phyloP scores from a whole-genome alignment of 164 flowering plant genomes.

The Piper betle region DNA sequence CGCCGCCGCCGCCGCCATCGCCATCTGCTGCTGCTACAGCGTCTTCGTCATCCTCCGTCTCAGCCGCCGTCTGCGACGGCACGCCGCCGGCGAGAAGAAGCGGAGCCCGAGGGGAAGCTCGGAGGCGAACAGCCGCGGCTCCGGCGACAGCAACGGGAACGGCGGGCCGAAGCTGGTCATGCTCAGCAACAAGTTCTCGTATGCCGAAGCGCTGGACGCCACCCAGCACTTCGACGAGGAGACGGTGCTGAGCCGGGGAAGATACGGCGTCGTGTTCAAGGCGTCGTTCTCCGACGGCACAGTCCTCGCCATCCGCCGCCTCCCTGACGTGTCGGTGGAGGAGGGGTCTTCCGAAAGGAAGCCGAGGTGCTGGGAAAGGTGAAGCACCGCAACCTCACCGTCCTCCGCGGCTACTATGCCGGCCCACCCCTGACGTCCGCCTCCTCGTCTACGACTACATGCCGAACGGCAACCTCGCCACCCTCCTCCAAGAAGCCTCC shows the following conservation, averaged over 20 bases:
- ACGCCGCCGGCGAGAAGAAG: slow-evolving; percentile 49
- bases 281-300: slow-evolving; percentile 68
- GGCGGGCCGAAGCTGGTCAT: slow-evolving; percentile 69
- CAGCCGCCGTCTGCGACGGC: slow-evolving; percentile 44
- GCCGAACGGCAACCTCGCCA: slow-evolving; percentile 89
- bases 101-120: slow-evolving; percentile 56
- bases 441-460: slow-evolving; percentile 88
- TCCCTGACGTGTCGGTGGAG: slow-evolving; percentile 39
- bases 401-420: slow-evolving; percentile 72
- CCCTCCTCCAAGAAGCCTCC: slow-evolving; percentile 84
- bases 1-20: slow-evolving; percentile 31
- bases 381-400: slow-evolving; percentile 76
- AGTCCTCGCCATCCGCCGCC: slow-evolving; percentile 69
- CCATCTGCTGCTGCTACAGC: slow-evolving; percentile 52
- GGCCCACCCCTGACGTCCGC: slow-evolving; percentile 42
- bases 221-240: slow-evolving; percentile 88
- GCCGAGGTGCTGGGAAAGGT: slow-evolving; percentile 70
- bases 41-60: slow-evolving; percentile 42
- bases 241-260: slow-evolving; percentile 61
- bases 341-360: slow-evolving; percentile 48
- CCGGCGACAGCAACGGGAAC: slow-evolving; percentile 36
- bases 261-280: slow-evolving; percentile 65
- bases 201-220: slow-evolving; percentile 67
- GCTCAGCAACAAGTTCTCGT: slow-evolving; percentile 68
- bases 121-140: slow-evolving; percentile 22